These are phyloP conservation scores for Silene noctiflora DNA, from an alignment of 179 eudicot species.

Conservation along the genomic window DNA sequence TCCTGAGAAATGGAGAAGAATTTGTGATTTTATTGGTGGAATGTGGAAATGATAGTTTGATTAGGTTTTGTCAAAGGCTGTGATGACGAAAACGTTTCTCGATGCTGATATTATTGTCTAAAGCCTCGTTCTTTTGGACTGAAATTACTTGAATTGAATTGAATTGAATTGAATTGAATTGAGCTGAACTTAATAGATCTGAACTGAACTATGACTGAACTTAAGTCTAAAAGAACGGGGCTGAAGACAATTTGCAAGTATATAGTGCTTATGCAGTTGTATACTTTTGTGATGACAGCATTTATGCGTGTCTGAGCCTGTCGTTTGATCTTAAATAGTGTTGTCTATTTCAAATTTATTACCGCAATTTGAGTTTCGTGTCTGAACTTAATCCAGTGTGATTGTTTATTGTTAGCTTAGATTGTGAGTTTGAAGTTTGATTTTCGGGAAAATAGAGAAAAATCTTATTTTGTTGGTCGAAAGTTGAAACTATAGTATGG, in stretches of 20 bases:
- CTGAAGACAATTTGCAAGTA: slow-evolving; percentile 24
- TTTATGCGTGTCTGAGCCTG: slow-evolving; percentile 45
- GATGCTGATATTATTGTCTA: slow-evolving; percentile 29
- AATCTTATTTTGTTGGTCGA: too few species aligned
- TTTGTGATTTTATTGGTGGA: too few species aligned
- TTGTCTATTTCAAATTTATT: too few species aligned
- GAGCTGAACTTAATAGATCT: too few species aligned
- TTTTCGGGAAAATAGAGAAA: too few species aligned
- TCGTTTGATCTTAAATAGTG: neutral
- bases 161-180: neutral
- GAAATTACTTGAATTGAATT: neutral
- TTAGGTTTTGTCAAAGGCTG: slow-evolving; percentile 16
- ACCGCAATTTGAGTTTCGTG: neutral
- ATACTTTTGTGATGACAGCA: slow-evolving; percentile 31
- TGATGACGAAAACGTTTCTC: slow-evolving; percentile 38
- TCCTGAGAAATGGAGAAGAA: neutral
- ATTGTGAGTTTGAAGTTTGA: too few species aligned
- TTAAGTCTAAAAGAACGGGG: neutral
- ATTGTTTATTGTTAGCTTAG: too few species aligned
- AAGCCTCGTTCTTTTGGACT: neutral
- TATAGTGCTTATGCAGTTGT: slow-evolving; percentile 16
- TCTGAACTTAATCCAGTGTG: too few species aligned
- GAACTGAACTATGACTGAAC: neutral
- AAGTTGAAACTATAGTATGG: neutral
- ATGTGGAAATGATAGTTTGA: neutral